phyloP scores from a whole-genome alignment of 805 yeast genomes.

The Lipomyces yamanashiensis region DNA sequence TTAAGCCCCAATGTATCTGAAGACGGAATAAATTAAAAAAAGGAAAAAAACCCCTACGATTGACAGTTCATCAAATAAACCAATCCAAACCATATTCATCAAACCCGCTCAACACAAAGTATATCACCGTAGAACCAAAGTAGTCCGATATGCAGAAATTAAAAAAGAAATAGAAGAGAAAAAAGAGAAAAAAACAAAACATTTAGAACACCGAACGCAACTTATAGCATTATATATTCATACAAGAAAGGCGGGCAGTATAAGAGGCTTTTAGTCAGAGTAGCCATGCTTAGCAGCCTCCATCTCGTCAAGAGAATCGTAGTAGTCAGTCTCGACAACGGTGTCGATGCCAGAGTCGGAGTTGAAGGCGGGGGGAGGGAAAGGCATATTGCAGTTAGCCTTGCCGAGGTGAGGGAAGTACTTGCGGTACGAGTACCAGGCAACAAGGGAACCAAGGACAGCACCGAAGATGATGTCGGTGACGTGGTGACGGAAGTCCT shows the following conservation, averaged over 20 bases:
- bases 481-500: slow-evolving; percentile 93
- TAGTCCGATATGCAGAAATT: background rate
- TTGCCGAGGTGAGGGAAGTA: slow-evolving; percentile 52
- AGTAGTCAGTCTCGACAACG: slow-evolving; percentile 28
- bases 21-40: background rate
- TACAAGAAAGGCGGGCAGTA: background rate
- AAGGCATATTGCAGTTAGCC: slow-evolving; percentile 37
- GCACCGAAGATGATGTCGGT: slow-evolving; percentile 83
- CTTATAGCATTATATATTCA: background rate
- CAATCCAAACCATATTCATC: background rate
- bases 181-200: slow-evolving; percentile 2
- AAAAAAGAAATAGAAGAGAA: background rate
- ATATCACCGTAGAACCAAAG: background rate
- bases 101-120: background rate
- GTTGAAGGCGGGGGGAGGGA: slow-evolving; percentile 32
- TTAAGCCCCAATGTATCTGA: background rate
- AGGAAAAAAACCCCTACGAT: background rate
- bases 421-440: slow-evolving; percentile 61
- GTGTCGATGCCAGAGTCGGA: slow-evolving; percentile 6
- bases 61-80: background rate
- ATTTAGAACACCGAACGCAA: background rate
- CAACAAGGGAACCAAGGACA: slow-evolving; percentile 64
- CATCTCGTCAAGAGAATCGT: slow-evolving; percentile 37
- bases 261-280: slow-evolving; percentile 14
- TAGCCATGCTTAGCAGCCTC: slow-evolving; percentile 33